phyloP scores from a whole-genome alignment of 2,329 filamentous ascomycete species.

The Pseudopyricularia cyperi region DNA sequence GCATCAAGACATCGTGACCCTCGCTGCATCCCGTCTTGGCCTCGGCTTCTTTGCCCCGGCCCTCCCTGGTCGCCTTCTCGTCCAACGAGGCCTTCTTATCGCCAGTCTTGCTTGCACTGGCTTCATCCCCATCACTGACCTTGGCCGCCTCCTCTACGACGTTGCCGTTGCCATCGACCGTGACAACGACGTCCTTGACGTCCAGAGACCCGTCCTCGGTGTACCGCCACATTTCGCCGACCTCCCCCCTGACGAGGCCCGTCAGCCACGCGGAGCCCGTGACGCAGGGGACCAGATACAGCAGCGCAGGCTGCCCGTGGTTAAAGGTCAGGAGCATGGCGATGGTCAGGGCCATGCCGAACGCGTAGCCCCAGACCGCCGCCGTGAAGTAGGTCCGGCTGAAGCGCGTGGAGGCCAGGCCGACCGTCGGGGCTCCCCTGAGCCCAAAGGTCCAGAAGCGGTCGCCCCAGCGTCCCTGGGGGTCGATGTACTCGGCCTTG shows the following conservation, averaged over 20 bases:
- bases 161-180: constrained; percentile 35
- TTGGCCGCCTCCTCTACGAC: constrained; percentile 20
- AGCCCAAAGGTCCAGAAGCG: constrained; percentile 54
- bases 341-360: constrained; percentile 67
- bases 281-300: constrained; percentile 86
- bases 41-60: background rate
- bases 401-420: constrained; percentile 40
- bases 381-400: constrained; percentile 78
- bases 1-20: background rate
- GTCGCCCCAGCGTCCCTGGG: constrained; percentile 70
- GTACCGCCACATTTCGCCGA: constrained; percentile 67
- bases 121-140: background rate
- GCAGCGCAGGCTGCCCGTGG: constrained; percentile 76
- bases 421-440: constrained; percentile 16
- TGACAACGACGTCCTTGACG: constrained; percentile 39
- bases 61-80: background rate
- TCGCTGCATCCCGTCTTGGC: background rate
- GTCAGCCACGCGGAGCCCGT: constrained; percentile 64
- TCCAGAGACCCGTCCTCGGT: constrained; percentile 57
- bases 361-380: constrained; percentile 60
- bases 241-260: constrained; percentile 56
- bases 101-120: background rate
- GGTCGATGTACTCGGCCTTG: constrained; percentile 40
- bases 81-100: background rate
- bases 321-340: constrained; percentile 64